Evolutionary conservation across 805 yeast species (phyloP), one percentile per base, ranked within the genome.

Genomic region (Tetrapisispora phaffii): DNA sequence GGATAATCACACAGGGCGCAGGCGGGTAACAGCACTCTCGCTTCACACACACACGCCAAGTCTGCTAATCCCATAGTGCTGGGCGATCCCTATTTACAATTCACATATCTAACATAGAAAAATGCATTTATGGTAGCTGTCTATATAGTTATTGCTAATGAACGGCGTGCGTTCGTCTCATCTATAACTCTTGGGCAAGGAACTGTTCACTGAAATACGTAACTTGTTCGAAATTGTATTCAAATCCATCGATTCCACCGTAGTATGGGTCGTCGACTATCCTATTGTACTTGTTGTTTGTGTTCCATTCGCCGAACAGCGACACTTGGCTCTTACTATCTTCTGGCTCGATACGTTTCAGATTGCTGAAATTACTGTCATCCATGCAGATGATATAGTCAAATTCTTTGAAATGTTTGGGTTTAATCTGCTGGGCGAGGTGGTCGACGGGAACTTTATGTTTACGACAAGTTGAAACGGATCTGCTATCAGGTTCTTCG

Each of bases 261-360:
- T 89, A 90, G 62, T 90, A 89, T 1, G 97, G 97, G 62, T 89
- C 97, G 44, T 78, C 85, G 6, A 89, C 89, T 29, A 85, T 76
- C 31, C 63, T 70, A 17, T 69, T 70, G 48, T 73, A 76, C 34
- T 66, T 62, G 1, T 63, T 50, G 54, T 76, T 77, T 0, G 76
- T 74, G 46, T 77, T 72, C 81, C 87, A 89, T n/a, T 82, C 77
- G 0, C 97, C 97, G 69, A 89, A 89, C 45, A 87, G 59, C 43
- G 66, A 68, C 7, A 87, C 74, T 38, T 64, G 60, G 0, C 80
- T 75, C 36, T 63, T 72, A 21, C 74, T 62, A 9, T 44, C 52
- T 35, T 70, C 62, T 1, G 93, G 89, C 47, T 71, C 66, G 60
- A 76, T 65, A 46, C 69, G 70, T 42, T 73, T 58, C 51, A 82